A percentile compares a stretch with the other conserved stretches of the same genome.
Evolutionary conservation across 768 basidiomycete species (phyloP).

Genomic region (Pulveroboletus sp.): DNA sequence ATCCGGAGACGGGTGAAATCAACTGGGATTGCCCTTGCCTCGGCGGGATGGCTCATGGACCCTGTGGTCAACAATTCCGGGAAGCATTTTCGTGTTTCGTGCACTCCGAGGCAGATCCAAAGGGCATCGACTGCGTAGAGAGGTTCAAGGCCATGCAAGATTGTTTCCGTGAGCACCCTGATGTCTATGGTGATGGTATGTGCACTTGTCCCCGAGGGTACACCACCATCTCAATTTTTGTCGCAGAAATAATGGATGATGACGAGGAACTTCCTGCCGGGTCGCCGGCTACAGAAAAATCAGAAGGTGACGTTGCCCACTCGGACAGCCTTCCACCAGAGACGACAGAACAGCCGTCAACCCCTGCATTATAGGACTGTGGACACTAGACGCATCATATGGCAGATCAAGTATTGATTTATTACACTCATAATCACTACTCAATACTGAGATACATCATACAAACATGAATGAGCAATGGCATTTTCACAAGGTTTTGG

Average conservation of each 20-base stretch:
- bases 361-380: constrained; percentile 14
- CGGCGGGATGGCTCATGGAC: constrained; percentile 97
- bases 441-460: constrained; percentile 22
- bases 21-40: constrained; percentile 99
- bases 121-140: constrained; percentile 97
- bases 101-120: constrained; percentile 90
- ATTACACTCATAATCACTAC: constrained; percentile 31
- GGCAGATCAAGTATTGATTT: constrained; percentile 19
- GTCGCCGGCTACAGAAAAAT: constrained; percentile 2
- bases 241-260: constrained; percentile 64
- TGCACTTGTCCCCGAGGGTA: constrained; percentile 4
- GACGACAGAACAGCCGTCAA: constrained; percentile 7
- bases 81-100: constrained; percentile 98
- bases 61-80: constrained; percentile 90
- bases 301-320: constrained; percentile 3
- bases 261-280: constrained; percentile 41
- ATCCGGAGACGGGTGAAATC: constrained; percentile 97
- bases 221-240: constrained; percentile 3
- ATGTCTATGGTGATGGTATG: constrained; percentile 93
- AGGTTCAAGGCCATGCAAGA: constrained; percentile 98
- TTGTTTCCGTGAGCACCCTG: constrained; percentile 95
- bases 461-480: constrained; percentile 10
- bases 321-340: constrained; percentile 6
- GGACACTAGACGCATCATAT: constrained; percentile 21
- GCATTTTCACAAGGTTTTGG: constrained; percentile 2